phyloP scores from a whole-genome alignment of 2,329 filamentous ascomycete species.

The Aspergillus quadricinctus region DNA sequence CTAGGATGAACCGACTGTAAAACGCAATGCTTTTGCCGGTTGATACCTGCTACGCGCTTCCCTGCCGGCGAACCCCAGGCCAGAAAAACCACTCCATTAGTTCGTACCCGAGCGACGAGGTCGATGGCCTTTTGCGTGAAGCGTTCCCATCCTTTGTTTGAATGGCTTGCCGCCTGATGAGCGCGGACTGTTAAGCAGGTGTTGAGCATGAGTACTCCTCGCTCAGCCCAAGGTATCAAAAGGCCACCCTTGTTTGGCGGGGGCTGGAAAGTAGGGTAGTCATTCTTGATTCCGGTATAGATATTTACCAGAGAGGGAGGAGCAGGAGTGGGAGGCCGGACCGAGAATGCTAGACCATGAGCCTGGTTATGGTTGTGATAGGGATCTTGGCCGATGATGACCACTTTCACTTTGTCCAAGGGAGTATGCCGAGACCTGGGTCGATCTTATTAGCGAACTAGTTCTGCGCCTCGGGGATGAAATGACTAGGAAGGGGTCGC shows the following conservation, averaged over 20 bases:
- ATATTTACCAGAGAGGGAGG: conserved; percentile 92
- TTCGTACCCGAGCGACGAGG: conserved; percentile 70
- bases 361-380: conserved; percentile 96
- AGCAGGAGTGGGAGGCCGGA: conserved; percentile 79
- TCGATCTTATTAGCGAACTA: conserved; percentile 13
- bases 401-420: conserved; percentile 80
- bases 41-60: conserved; percentile 70
- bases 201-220: conserved; percentile 88
- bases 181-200: conserved; percentile 91
- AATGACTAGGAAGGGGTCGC: conserved; percentile 23
- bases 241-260: conserved; percentile 77
- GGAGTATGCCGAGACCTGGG: conserved; percentile 88
- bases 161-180: conserved; percentile 80
- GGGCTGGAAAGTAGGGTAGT: conserved; percentile 74
- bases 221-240: conserved; percentile 88
- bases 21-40: conserved; percentile 71
- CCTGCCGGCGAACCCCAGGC: conserved; percentile 88
- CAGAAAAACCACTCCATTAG: conserved; percentile 83
- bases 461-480: background rate
- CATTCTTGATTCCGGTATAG: conserved; percentile 79
- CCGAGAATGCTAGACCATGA: conserved; percentile 92
- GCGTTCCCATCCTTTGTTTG: conserved; percentile 83
- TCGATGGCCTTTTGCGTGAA: conserved; percentile 93
- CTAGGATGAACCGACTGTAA: conserved; percentile 87
- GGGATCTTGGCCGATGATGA: conserved; percentile 93